Evolutionary conservation across 441 rosid genomes (phyloP), one percentile per base, ranked within the genome.

Genomic region (Viola pubescens): DNA sequence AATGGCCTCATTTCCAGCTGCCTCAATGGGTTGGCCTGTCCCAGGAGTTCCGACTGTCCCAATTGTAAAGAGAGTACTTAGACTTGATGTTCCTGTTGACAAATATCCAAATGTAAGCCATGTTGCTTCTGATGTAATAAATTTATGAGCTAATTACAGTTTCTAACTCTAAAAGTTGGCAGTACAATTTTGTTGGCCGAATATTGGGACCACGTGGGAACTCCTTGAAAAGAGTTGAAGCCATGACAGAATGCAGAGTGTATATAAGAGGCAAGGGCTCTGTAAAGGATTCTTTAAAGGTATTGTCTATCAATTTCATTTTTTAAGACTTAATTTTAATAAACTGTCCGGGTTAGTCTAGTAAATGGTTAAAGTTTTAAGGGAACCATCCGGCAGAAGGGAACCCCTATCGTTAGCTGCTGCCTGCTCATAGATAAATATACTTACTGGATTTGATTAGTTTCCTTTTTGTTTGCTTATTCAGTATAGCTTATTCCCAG

Each of bases 121-220:
- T 14, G 14, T 56, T 51, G 10, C 41, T 48, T n/a, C 13, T 52
- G 4, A 56, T 13, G 58, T 48, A 39, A 14, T 56, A 51, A 44
- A 10, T 44, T 56, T 50, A 4, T 58, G 42, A 9, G 45, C 58
- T 53, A 39, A 8, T 54, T 52, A 52, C 46, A 14, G 52, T 59
- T 54, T 75, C 80, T 73, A 77, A 74, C 66, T 43, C 56, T 13
- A 58, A 61, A 54, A 6, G 52, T 26, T 77, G 45, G 72, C 92
- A 89, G 97, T 89, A 73, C 63, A 88, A 94, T 73, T 94, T 94
- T 76, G 97, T 90, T 66, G 99, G 99, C 46, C 78, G 96, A 61
- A 82, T 94, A 74, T 76, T 94, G 72, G 99, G 97, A 63, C 97
- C 97, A 9, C 85, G 99, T 6, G 99, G 99, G 48, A 89, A 94